These are phyloP conservation scores for Boehmeria nivea DNA, from an alignment of 306 rosid genomes.

Conservation along the genomic window DNA sequence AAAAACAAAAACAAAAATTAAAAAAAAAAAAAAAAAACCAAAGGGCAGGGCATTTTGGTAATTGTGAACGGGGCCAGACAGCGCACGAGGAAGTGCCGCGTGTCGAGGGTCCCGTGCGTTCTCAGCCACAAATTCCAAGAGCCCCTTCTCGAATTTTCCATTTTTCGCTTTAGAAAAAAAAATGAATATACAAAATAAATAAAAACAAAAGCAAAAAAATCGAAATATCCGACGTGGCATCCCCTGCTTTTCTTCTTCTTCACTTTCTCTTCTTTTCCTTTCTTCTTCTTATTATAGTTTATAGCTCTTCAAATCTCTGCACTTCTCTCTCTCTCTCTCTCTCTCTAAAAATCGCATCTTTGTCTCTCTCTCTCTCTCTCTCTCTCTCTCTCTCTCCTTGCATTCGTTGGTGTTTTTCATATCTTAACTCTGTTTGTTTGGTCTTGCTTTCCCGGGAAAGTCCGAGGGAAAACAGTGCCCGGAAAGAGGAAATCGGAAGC, in stretches of 20 bases:
- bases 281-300: not conserved
- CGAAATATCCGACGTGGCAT: slow-evolving; percentile 15
- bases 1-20: no score
- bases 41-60: not conserved
- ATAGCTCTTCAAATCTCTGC: not conserved
- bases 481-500: no score
- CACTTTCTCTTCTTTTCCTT: not conserved
- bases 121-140: slow-evolving; percentile 14
- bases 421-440: not conserved
- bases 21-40: not conserved
- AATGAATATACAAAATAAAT: not conserved
- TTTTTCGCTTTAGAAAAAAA: not conserved
- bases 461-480: slow-evolving; percentile 30
- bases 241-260: not conserved
- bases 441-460: slow-evolving; percentile 3
- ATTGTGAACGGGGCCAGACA: not conserved
- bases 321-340: not conserved
- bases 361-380: not conserved
- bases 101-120: slow-evolving; percentile 4
- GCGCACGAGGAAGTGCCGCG: slow-evolving; percentile 4
- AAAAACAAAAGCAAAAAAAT: not conserved
- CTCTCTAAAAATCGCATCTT: not conserved
- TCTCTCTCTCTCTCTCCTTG: no score
- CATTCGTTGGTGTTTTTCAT: no score
- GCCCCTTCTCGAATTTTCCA: slow-evolving; percentile 17